Evolutionary conservation across 306 rosid genomes (phyloP), one percentile per base, ranked within the genome.

Genomic region (Quercus alba): DNA sequence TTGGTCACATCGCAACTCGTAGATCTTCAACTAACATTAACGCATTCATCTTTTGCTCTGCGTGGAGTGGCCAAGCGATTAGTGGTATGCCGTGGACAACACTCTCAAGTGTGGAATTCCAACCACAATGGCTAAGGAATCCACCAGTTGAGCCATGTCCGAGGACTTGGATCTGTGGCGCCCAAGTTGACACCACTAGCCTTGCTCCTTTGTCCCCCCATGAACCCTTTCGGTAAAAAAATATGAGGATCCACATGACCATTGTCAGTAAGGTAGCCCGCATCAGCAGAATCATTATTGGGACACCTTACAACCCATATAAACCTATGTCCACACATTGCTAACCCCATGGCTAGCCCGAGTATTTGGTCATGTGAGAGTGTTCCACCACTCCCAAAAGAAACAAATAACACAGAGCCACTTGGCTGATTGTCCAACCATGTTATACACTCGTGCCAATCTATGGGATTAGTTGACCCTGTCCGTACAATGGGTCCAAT

Each of bases 341-440:
- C 80, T 20, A 78, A 79, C 19, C 86, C 86, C 33, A 52, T 74
- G 1, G 86, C 83, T 20, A 83, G 6, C 54, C 75, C 86, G 41
- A 59, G 54, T 5, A 83, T 4, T 11, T 83, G 86, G 1, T 83
- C 83, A 23, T 59, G 77, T 25, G 83, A 79, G 70, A 81, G 78
- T 52, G 81, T 77, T 18, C 85, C 85, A 33, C 85, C 85, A 76
- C 85, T 77, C 41, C 86, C 86, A 59, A 83, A 83, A 4, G 83
- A 83, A 46, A 46, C 15, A 46, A 11, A 11, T 6, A 83, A 11
- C 38, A 62, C 86, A 3, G 80, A 78, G 5, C 63, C 55, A 0
- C 73, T 59, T 61, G 44, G 74, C 55, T 79, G 86, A 20, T 75
- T 69, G 20, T 78, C 57, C 83, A 83, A 52, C 83, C 83, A 75